phyloP scores from a whole-genome alignment of 345 rosid species.

The Salix udensis region DNA sequence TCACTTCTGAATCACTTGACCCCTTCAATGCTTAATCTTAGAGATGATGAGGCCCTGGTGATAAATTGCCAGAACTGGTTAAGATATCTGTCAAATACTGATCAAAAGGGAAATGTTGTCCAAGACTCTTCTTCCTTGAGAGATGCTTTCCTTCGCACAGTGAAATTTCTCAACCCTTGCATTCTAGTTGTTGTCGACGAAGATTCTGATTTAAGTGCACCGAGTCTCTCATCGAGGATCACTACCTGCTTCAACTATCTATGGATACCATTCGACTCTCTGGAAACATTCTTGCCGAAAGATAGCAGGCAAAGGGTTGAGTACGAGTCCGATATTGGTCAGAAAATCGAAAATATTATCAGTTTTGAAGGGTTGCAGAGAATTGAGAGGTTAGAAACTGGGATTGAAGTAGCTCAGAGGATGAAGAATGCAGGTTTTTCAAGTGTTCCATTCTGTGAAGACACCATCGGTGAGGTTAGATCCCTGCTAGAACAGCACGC shows the following conservation, averaged over 20 bases:
- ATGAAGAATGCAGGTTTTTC: slow-evolving; percentile 47
- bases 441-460: slow-evolving; percentile 49
- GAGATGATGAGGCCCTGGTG: slow-evolving; percentile 54
- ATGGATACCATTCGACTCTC: slow-evolving; percentile 74
- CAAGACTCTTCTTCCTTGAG: slow-evolving; percentile 23
- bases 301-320: slow-evolving; percentile 57
- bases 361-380: slow-evolving; percentile 50
- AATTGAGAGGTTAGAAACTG: slow-evolving; percentile 51
- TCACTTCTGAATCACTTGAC: slow-evolving; percentile 37
- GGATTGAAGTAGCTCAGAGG: slow-evolving; percentile 39
- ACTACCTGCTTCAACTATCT: slow-evolving; percentile 57
- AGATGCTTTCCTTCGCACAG: slow-evolving; percentile 39
- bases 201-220: slow-evolving; percentile 48
- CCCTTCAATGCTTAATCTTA: slow-evolving; percentile 27
- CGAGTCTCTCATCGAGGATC: slow-evolving; percentile 50
- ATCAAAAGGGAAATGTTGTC: slow-evolving; percentile 11
- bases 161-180: slow-evolving; percentile 47
- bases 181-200: slow-evolving; percentile 51
- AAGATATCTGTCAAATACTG: slow-evolving; percentile 45
- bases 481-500: slow-evolving; percentile 60
- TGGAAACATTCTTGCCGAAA: slow-evolving; percentile 66
- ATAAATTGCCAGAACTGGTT: slow-evolving; percentile 72
- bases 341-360: slow-evolving; percentile 54
- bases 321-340: slow-evolving; percentile 59
- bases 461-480: slow-evolving; percentile 47